Evolutionary conservation across 208 protist species (phyloP).

Genomic region (Leishmania martiniquensis): DNA sequence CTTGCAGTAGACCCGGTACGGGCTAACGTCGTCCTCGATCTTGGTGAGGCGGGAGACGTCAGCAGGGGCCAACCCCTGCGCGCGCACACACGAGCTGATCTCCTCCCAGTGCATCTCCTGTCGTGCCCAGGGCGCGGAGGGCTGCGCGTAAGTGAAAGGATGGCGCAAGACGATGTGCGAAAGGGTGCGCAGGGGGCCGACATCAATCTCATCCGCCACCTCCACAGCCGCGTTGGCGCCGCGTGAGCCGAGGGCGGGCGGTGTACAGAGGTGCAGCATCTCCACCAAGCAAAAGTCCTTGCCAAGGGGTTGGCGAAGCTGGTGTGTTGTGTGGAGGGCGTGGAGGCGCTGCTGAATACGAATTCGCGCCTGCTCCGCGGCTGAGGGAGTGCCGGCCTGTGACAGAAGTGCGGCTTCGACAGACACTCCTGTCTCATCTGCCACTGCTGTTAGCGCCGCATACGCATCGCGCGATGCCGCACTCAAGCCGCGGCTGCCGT

Average conservation of each 20-base stretch:
- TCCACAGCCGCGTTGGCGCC: slow-evolving; percentile 15
- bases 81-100: slow-evolving; percentile 3
- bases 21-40: slow-evolving; percentile 43
- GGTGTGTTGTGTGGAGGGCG: slow-evolving; percentile 47
- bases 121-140: slow-evolving; percentile 45
- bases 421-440: background rate
- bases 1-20: slow-evolving; percentile 46
- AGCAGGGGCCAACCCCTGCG: slow-evolving; percentile 13
- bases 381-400: background rate
- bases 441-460: background rate
- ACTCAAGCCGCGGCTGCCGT: background rate
- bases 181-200: slow-evolving; percentile 49
- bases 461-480: background rate
- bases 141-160: slow-evolving; percentile 55
- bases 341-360: slow-evolving; percentile 51
- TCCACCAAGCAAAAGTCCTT: slow-evolving; percentile 64
- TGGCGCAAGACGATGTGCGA: slow-evolving; percentile 55
- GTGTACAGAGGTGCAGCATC: slow-evolving; percentile 37
- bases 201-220: slow-evolving; percentile 47
- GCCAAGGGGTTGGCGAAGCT: slow-evolving; percentile 49
- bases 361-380: slow-evolving; percentile 63
- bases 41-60: slow-evolving; percentile 32
- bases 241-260: background rate
- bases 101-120: slow-evolving; percentile 32
- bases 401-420: background rate